Evolutionary conservation across 2,329 filamentous ascomycete genomes (phyloP).

Genomic region (Byssochlamys sp.): DNA sequence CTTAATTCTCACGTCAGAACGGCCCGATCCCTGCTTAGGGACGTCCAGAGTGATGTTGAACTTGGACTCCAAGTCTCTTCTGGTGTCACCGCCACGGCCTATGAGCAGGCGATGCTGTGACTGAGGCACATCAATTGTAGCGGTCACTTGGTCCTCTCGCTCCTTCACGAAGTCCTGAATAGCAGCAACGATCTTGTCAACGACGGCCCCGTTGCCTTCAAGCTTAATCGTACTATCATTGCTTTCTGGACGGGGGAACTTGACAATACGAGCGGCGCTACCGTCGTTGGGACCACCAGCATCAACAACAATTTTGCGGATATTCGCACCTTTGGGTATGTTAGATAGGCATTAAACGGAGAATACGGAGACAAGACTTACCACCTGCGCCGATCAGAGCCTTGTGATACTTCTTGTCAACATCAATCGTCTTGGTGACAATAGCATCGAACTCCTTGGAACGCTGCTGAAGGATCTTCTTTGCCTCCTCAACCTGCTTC

Average conservation of each 20-base stretch:
- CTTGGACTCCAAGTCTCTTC: slow-evolving; percentile 73
- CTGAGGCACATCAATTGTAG: slow-evolving; percentile 69
- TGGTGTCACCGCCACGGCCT: slow-evolving; percentile 78
- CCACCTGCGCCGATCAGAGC: slow-evolving; percentile 80
- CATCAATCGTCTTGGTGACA: slow-evolving; percentile 70
- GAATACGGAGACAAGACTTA: slow-evolving; percentile 41
- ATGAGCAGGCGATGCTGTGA: slow-evolving; percentile 88
- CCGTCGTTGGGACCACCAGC: slow-evolving; percentile 85
- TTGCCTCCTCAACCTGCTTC: slow-evolving; percentile 78
- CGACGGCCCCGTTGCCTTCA: slow-evolving; percentile 72
- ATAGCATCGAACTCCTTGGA: slow-evolving; percentile 81
- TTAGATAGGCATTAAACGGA: background rate
- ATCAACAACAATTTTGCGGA: slow-evolving; percentile 74
- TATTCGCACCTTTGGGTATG: slow-evolving; percentile 57
- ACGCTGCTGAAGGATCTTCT: slow-evolving; percentile 81
- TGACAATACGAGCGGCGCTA: slow-evolving; percentile 77
- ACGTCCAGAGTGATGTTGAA: slow-evolving; percentile 84
- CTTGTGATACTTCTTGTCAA: slow-evolving; percentile 87
- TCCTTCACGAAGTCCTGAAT: slow-evolving; percentile 76
- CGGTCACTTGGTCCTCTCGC: slow-evolving; percentile 71
- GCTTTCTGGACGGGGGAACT: slow-evolving; percentile 83
- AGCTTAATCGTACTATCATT: slow-evolving; percentile 76
- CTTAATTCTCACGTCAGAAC: slow-evolving; percentile 75
- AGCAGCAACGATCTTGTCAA: slow-evolving; percentile 75
- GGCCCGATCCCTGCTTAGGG: slow-evolving; percentile 74